Evolutionary conservation across 2,329 filamentous ascomycete species (phyloP), one percentile per base, ranked within the genome.

Genomic region (Waltergamsia citrina): DNA sequence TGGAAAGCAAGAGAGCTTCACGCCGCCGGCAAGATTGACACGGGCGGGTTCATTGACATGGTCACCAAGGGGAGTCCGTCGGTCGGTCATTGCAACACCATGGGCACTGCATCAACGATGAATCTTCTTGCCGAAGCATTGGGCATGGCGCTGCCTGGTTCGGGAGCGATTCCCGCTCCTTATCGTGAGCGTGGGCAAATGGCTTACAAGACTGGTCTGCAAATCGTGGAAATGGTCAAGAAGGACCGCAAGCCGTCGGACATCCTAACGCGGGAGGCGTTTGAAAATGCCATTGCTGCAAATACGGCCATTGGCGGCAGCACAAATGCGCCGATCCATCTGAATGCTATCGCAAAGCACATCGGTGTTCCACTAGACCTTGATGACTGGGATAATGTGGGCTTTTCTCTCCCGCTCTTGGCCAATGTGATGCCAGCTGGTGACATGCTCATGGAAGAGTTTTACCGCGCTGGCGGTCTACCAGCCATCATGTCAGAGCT

Each of bases 221-320:
- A 56, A 32, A 68, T 70, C 27, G 65, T 70, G 17, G 63, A 64
- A 33, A 68, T 70, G 64, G 63, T 69, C 4, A 49, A 57, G 18
- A 47, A 54, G 18, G 63, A 71, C 44, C 53, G 60, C 20, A 67
- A 63, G 38, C 69, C 69, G 3, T 67, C 60, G 41, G 69, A 74
- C 38, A 66, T 74, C 43, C 62, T 74, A 62, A 73, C 69, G 1
- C 56, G 67, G 4, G 49, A 64, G 36, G 67, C 70, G 1, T 74
- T 74, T 37, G 69, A 74, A 49, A 74, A 74, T 38, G 68, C 66
- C 6, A 69, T 74, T 19, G 63, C 65, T 6, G 60, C 59, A 27
- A 72, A 71, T 39, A 68, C 66, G 2, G 69, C 69, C 15, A 70
- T 74, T 34, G 70, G 70, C 18, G 70, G 70, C 11, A 70, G 65